Evolutionary conservation across 2,329 filamentous ascomycete species (phyloP), one percentile per base, ranked within the genome.

Genomic region (Cephalotrichum gorgonifer): DNA sequence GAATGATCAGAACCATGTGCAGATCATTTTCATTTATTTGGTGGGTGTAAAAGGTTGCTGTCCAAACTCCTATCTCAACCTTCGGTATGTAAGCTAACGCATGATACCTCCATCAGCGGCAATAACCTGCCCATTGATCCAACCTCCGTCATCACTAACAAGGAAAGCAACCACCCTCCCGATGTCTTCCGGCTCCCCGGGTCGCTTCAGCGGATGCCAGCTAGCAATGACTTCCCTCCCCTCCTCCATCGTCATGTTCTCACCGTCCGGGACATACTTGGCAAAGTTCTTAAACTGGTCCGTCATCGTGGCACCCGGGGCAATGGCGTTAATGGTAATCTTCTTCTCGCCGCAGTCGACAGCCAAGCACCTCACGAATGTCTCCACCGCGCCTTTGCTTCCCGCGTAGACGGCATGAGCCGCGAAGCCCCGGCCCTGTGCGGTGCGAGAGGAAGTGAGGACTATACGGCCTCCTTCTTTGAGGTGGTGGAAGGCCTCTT

Each of bases 241-340:
- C 47, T 66, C 69, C 47, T 74, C 70, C 52, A 66, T 70, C 47
- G 62, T 64, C 72, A 74, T 73, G 54, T 72, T 68, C 56, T 68
- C 66, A 49, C 73, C 75, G 52, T 75, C 75, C 11, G 78, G 78
- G 20, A 77, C 76, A 62, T 82, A 82, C 78, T 79, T 83, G 22
- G 79, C 74, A 63, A 84, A 84, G 64, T 78, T 74, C 52, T 81
- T 73, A 68, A 83, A 88, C 85, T 88, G 88, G 63, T 88, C 85
- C 42, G 74, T 81, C 74, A 86, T 84, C 69, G 86, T 81, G 42
- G 82, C 83, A 49, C 83, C 83, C 1, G 83, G 83, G 2, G 83
- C 83, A 43, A 86, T 81, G 54, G 81, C 82, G 58, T 87, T 87
- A 65, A 84, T 81, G 1, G 83, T 86, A 60, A 86, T 81, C 45